These are phyloP conservation scores for Coemansia furcata DNA, from an alignment of 192 early-diverging fungal genomes.

Conservation along the genomic window DNA sequence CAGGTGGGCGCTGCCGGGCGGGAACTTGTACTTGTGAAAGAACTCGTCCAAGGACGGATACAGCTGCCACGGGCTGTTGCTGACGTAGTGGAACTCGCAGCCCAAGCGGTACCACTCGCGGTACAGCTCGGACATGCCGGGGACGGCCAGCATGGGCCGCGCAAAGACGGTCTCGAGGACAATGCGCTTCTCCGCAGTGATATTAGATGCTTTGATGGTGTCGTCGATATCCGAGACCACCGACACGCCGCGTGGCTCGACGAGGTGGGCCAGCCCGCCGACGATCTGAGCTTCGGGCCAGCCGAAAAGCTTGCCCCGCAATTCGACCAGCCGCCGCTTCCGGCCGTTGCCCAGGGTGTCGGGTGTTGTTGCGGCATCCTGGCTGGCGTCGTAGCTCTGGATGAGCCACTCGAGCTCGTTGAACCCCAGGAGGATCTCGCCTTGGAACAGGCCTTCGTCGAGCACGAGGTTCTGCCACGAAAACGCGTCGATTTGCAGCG, in stretches of 20 bases:
- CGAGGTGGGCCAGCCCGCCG: conserved; percentile 36
- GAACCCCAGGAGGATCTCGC: conserved; percentile 48
- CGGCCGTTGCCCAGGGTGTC: not conserved
- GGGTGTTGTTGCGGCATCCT: not conserved
- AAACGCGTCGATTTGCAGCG: conserved; percentile 49
- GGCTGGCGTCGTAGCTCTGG: conserved; percentile 32
- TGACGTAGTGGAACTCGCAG: conserved; percentile 81
- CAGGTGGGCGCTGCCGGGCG: conserved; percentile 73
- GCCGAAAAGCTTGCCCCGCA: conserved; percentile 32
- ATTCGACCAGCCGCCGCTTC: conserved; percentile 28
- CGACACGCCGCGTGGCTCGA: conserved; percentile 66
- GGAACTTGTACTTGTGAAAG: conserved; percentile 70
- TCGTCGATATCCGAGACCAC: conserved; percentile 88
- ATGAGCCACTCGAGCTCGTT: conserved; percentile 52
- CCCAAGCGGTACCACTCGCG: conserved; percentile 60
- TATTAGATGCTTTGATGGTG: conserved; percentile 84
- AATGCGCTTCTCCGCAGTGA: conserved; percentile 65
- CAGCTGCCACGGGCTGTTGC: conserved; percentile 81
- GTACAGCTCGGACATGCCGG: conserved; percentile 81
- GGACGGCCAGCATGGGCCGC: conserved; percentile 57
- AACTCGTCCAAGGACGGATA: conserved; percentile 66
- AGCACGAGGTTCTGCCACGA: conserved; percentile 41
- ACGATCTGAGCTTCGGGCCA: conserved; percentile 12
- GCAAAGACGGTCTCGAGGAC: conserved; percentile 59
- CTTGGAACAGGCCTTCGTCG: conserved; percentile 43